Evolutionary conservation across 2,329 filamentous ascomycete genomes (phyloP), one percentile per base, ranked within the genome.

Genomic region (Aspergillus sclerotialis): DNA sequence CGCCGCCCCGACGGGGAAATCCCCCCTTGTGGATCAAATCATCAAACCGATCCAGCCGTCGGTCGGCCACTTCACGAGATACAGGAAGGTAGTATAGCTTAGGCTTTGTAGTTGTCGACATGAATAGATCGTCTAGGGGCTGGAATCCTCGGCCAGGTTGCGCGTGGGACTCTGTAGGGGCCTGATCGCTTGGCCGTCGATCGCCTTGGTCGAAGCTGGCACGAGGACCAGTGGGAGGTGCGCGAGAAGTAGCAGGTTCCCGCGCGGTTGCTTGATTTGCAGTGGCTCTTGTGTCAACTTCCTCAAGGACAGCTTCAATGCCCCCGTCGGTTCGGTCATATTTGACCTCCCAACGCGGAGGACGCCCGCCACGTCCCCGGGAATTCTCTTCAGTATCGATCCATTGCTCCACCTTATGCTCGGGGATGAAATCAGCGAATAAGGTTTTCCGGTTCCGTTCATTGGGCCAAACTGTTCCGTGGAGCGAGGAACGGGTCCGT

Each of bases 361-460:
- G 55, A 33, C 54, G 50, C 9, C 55, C 58, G 34, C 56, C 45
- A 12, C 51, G 72, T 58, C 55, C 58, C 45, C 43, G 69, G 50
- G 46, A 63, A 49, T 67, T 58, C 48, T 79, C 66, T 58, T 94
- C 86, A 26, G 64, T 72, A 6, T 76, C 72, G 38, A 93, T 81
- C 87, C 88, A 96, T 15, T 74, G 73, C 10, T 67, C 58, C 4
- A 93, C 72, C 43, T 78, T 76, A 16, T 86, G 78, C 12, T 82
- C 75, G 0, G 90, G 90, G 13, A 96, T 73, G 56, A 92, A 96
- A 57, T 98, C 92, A 3, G 86, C 85, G 76, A 82, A 93, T 1
- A 96, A 71, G 1, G 80, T 73, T 57, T 92, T 93, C 19, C 92
- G 76, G 46, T 82, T 84, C 38, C 81, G 78, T 63, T 96, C 90